These are phyloP conservation scores for Colletotrichum lindemuthianum DNA, from an alignment of 2,329 filamentous ascomycete genomes.

Conservation along the genomic window DNA sequence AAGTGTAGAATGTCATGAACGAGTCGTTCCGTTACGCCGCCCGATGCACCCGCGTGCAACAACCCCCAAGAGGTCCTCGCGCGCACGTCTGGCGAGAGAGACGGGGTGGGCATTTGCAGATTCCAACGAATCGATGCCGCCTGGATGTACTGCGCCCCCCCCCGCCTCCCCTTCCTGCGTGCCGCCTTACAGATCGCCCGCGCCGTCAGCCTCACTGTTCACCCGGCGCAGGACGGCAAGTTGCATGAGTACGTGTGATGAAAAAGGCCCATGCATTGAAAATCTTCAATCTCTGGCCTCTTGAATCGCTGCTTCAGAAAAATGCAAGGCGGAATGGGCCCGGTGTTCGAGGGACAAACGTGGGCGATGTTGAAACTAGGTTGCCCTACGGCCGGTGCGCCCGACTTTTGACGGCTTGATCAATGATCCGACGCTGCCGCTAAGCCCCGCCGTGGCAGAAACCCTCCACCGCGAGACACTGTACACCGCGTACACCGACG, in stretches of 20 bases:
- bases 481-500: neutral
- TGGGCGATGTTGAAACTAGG: no score
- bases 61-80: no score
- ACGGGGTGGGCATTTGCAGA: no score
- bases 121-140: neutral
- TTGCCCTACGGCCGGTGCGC: no score
- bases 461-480: slow-evolving; percentile 3
- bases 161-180: neutral
- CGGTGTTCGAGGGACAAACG: no score
- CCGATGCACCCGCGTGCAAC: no score
- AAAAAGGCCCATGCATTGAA: neutral
- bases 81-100: no score
- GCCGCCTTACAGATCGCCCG: neutral
- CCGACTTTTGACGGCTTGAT: neutral
- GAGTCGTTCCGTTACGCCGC: no score
- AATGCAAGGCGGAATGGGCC: neutral
- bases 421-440: slow-evolving; percentile 10
- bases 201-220: slow-evolving; percentile 20
- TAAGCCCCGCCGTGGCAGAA: neutral
- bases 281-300: neutral
- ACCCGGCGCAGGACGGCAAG: slow-evolving; percentile 11
- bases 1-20: no score
- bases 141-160: neutral
- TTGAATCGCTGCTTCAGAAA: neutral
- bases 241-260: slow-evolving; percentile 3